phyloP scores from a whole-genome alignment of 1,284 basidiomycete species.

The Ceratobasidium sp. region DNA sequence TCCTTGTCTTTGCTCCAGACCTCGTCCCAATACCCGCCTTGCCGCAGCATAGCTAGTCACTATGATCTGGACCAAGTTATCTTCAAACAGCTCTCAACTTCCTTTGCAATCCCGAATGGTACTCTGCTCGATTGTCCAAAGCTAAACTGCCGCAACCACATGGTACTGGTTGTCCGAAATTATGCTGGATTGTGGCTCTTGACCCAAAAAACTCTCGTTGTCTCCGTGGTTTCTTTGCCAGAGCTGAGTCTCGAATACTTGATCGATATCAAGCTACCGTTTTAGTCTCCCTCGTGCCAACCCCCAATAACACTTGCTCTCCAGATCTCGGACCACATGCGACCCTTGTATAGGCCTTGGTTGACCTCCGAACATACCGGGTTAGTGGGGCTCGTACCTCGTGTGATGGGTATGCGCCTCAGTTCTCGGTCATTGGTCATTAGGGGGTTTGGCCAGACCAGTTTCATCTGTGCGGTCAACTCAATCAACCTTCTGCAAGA shows the following conservation, averaged over 20 bases:
- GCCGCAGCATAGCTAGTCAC: background rate
- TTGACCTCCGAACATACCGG: constrained; percentile 20
- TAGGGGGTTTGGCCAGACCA: constrained; percentile 1
- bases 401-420: constrained; percentile 38
- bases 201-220: constrained; percentile 9
- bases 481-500: constrained; percentile 22
- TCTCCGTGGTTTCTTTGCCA: constrained; percentile 28
- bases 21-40: background rate
- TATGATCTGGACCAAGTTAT: background rate
- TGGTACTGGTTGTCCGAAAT: background rate
- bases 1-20: constrained; percentile 7
- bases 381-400: constrained; percentile 26
- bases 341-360: constrained; percentile 17
- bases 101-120: background rate
- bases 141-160: constrained; percentile 29
- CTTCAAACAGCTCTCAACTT: no score
- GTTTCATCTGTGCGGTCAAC: constrained; percentile 37
- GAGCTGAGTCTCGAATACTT: constrained; percentile 11
- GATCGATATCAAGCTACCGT: constrained; percentile 32
- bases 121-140: constrained; percentile 8
- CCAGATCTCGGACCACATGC: constrained; percentile 22
- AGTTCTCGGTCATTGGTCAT: constrained; percentile 40
- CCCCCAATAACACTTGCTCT: constrained; percentile 25
- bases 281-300: constrained; percentile 17
- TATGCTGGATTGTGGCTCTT: constrained; percentile 11